Conservation (phyloP, 1,284 basidiomycete genomes). For the Rhodotorula sp. region DNA sequence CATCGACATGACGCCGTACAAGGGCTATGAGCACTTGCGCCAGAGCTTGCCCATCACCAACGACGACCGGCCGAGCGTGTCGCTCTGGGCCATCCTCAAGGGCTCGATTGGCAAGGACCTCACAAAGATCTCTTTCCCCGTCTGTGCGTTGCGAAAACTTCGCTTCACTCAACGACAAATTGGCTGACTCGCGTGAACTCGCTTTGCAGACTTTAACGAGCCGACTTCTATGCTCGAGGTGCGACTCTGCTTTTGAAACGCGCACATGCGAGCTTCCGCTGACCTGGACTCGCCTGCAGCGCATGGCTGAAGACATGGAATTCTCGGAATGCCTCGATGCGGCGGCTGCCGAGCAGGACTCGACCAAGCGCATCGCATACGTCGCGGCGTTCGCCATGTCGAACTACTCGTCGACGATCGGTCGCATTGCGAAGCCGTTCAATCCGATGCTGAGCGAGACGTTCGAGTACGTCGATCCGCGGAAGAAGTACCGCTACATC, state of each 20-base stretch:
- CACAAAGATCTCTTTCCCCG: slow-evolving; percentile 68
- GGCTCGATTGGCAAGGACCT: slow-evolving; percentile 94
- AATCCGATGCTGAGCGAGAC: slow-evolving; percentile 91
- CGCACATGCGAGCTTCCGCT: no score
- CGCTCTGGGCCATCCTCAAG: slow-evolving; percentile 94
- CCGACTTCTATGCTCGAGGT: slow-evolving; percentile 83
- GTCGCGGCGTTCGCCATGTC: slow-evolving; percentile 98
- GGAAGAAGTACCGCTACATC: slow-evolving; percentile 87
- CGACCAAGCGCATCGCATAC: slow-evolving; percentile 81
- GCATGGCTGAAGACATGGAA: slow-evolving; percentile 66
- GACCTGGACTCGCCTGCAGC: slow-evolving; percentile 19
- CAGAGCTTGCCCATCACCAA: slow-evolving; percentile 65
- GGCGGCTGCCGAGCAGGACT: slow-evolving; percentile 74
- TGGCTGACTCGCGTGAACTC: slow-evolving; percentile 61
- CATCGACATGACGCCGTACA: slow-evolving; percentile 61
- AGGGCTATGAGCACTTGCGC: slow-evolving; percentile 71
- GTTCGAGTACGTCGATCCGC: slow-evolving; percentile 87
- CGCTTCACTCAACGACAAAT: slow-evolving; percentile 49
- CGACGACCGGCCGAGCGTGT: slow-evolving; percentile 85
- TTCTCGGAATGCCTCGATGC: slow-evolving; percentile 89
- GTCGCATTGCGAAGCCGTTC: slow-evolving; percentile 89
- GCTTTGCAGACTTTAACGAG: slow-evolving; percentile 70
- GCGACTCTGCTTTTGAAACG: no score
- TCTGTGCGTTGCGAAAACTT: background rate
- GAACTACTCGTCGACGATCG: slow-evolving; percentile 93